Evolutionary conservation across 2,329 filamentous ascomycete genomes (phyloP), one percentile per base, ranked within the genome.

Genomic region (Epichloe festucae): DNA sequence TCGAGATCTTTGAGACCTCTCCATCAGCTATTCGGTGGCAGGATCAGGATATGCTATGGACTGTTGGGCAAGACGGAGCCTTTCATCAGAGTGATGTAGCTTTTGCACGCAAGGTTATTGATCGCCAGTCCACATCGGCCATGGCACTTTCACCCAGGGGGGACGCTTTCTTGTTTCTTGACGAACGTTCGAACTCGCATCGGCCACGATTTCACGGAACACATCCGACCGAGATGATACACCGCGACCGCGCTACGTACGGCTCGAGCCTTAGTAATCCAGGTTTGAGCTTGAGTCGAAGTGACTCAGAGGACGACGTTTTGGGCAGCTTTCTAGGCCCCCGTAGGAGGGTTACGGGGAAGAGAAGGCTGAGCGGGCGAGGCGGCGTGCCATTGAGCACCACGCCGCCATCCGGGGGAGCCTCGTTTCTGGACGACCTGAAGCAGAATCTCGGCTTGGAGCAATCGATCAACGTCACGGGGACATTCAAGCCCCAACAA

Each of bases 21-120:
- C 81, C 81, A 1, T 74, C 72, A 8, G 74, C 74, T 2, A 62
- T 85, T 15, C 64, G 82, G 6, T 86, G 82, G 82, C 78, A 78
- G 52, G 75, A 81, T 55, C 76, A 80, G 54, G 81, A 84, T 55
- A 71, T 84, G 45, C 65, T 86, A 1, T 86, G 82, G 82, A 82
- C 80, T 1, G 81, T 75, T 6, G 81, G 81, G 1, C 73, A 72
- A 23, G 81, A 85, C 56, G 78, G 79, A 0, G 63, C 74, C 3
- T 84, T 86, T 54, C 76, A 73, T 31, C 82, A 85, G 59, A 82
- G 78, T 55, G 82, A 86, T 60, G 71, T 84, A 19, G 77, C 79
- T 0, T 84, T 78, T 65, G 79, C 81, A 0, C 78, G 77, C 3
- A 79, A 79, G 57, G 74, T 79, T 15, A 75, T 85, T 46, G 81